Base-by-base conservation (phyloP, 2,329 filamentous ascomycete genomes). In the Alternaria sp. region DNA sequence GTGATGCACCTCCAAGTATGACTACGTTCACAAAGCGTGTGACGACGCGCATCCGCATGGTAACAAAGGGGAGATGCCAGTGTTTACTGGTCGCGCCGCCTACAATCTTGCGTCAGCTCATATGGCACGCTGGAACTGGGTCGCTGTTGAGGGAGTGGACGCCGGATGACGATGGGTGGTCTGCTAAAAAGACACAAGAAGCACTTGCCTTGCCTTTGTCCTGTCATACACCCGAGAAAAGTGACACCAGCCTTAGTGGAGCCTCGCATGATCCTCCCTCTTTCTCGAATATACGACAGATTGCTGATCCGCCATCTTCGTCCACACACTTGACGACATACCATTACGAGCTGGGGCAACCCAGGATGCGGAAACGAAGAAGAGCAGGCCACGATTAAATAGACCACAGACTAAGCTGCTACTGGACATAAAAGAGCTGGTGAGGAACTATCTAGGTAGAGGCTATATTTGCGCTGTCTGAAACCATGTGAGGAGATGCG, bases 21-120 rank as follows among this genome's bases (percentile, higher is more conserved):
- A 37, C 29, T 14, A 37, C 31, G 23, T 50, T 50, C 33, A 36
- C 34, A 37, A 39, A 39, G 9, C 48, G 48, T 28, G n/a, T 50
- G 14, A 33, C 48, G 2, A 50, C 17, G 48, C 48, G 48, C 1
- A 39, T 50, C 29, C 48, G 48, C 26, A 50, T 50, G 34, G 34
- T 26, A n/a, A 39, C 48, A 39, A 39, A 50, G 48, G 48, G 48
- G 11, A 39, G 11, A 39, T 50, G 48, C 17, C 33, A 50, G 10
- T 37, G 33, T 10, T 29, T 50, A 50, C 23, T 50, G n/a, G 48
- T 50, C 23, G 48, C 48, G 23, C 48, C 34, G 48, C 31, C 34
- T 14, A n/a, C 23, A 13, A 50, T 33, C 10, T 26, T 50, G 33
- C 33, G 33, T 13, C 23, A 36, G 26, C 33, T 50, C 2, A 50